These are phyloP conservation scores for Iris macrosiphon DNA, from an alignment of 106 monocot species.

Conservation along the genomic window DNA sequence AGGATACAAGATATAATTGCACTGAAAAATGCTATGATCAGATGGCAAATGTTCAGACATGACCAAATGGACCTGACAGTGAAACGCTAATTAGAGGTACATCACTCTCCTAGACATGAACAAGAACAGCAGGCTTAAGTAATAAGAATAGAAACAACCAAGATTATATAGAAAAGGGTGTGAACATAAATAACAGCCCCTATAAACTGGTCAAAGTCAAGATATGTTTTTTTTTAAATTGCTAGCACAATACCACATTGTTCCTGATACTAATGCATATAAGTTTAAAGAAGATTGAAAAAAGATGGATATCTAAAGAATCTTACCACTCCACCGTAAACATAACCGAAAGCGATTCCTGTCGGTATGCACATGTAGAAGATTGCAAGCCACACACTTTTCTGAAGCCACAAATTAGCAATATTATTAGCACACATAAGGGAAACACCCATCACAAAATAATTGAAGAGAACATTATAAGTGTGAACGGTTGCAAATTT, in stretches of 20 bases:
- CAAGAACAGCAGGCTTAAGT: too few relatives aligned
- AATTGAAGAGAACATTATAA: background rate
- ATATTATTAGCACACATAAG: conserved; percentile 1
- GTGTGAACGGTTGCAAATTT: background rate
- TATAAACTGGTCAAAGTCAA: background rate
- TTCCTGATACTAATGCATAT: background rate
- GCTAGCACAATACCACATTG: background rate
- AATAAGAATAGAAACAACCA: too few relatives aligned
- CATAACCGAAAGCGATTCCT: conserved; percentile 91
- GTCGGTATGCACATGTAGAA: conserved; percentile 99
- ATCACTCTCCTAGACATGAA: too few relatives aligned
- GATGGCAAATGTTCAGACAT: too few relatives aligned
- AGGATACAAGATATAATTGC: too few relatives aligned
- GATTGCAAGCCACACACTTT: conserved; percentile 88
- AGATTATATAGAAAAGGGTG: too few relatives aligned
- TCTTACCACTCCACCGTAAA: conserved; percentile 94
- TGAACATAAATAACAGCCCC: too few relatives aligned
- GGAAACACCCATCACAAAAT: background rate
- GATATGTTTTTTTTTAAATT: conserved; percentile 4
- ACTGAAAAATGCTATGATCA: too few relatives aligned
- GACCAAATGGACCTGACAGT: too few relatives aligned
- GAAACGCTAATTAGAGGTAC: too few relatives aligned
- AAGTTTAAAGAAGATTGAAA: background rate
- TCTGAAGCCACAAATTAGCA: conserved; percentile 47
- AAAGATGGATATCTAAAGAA: background rate